Evolutionary conservation across 2,329 filamentous ascomycete species (phyloP), one percentile per base, ranked within the genome.

Genomic region (Beauveria brongniartii): DNA sequence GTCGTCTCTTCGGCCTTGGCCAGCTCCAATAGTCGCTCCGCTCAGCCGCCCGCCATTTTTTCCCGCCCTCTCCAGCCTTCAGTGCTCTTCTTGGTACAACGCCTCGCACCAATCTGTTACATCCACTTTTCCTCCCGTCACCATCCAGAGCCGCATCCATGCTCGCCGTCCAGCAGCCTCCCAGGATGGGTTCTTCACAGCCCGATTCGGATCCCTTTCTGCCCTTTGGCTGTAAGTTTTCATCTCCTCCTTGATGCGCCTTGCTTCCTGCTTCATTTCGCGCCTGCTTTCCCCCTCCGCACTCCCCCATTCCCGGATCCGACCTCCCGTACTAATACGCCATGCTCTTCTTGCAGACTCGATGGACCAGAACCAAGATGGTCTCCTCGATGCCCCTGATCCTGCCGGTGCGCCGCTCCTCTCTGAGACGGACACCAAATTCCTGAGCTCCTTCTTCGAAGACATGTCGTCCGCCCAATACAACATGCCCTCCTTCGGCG

Each of bases 211-310:
- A 83, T 67, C 74, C 78, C 61, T 78, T 81, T 65, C 75, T 82
- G 69, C 82, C 84, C 43, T 89, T 89, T 79, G 87, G 86, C 69
- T 89, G 86, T 89, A 80, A 67, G 86, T 81, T 52, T 56, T 20
- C 53, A 20, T 48, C 51, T 28, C 54, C 40, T 59, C 48, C 61
- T 66, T 46, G 62, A 7, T 46, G 50, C 28, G 43, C 41, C 51
- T 70, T 2, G 22, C 22, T 24, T 44, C 20, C 1, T 24, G 10
- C 22, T n/a, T 51, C 7, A 24, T 1, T 16, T 24, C 30, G 9
- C 10, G 5, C 40, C 28, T 12, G 43, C 24, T 48, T 48, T 18
- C 3, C 47, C 16, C 47, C 14, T 16, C 47, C 24, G 47, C 26
- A 3, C 5, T 40, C 12, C 47, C 47, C 34, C 30, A 4, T 14